Percentiles rank a stretch among this genome's conserved stretches.
Conservation (phyloP, 352 stramenopile species). For the Phytophthora europaea region DNA sequence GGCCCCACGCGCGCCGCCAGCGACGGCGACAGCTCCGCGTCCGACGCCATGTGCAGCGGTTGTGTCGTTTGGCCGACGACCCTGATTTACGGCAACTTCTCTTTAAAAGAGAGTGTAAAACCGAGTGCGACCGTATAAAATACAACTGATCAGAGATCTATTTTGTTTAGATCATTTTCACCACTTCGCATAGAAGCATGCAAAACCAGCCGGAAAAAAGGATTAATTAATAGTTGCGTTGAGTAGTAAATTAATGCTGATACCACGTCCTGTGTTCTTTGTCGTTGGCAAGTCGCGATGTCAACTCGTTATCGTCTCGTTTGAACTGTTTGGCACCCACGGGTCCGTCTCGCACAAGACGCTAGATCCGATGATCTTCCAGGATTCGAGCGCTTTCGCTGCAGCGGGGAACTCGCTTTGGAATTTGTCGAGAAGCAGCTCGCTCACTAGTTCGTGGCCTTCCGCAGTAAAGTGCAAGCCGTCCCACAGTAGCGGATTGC, state of each 20-base stretch:
- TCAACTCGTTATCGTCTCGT: neutral
- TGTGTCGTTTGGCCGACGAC: neutral
- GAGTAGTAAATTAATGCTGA: too few species aligned
- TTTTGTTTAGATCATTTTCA: too few species aligned
- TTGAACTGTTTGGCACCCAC: neutral
- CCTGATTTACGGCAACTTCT: neutral
- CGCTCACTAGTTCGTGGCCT: conserved; percentile 53
- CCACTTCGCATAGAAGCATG: too few species aligned
- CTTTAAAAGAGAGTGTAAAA: neutral
- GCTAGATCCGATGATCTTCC: neutral
- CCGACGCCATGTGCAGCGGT: conserved; percentile 3
- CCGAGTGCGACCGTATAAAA: neutral
- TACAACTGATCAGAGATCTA: too few species aligned
- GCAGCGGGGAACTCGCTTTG: conserved; percentile 14
- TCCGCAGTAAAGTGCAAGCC: conserved; percentile 56
- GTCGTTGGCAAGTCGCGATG: too few species aligned
- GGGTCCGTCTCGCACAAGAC: neutral
- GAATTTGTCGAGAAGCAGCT: conserved; percentile 43
- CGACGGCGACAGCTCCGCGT: conserved; percentile 20
- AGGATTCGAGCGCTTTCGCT: neutral
- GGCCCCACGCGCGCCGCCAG: conserved; percentile 48
- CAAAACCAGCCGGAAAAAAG: too few species aligned
- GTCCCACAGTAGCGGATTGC: conserved; percentile 48
- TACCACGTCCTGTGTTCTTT: too few species aligned
- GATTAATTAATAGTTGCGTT: too few species aligned